These are phyloP conservation scores for Aspergillus texensis DNA, from an alignment of 2,329 filamentous ascomycete genomes.

Conservation along the genomic window DNA sequence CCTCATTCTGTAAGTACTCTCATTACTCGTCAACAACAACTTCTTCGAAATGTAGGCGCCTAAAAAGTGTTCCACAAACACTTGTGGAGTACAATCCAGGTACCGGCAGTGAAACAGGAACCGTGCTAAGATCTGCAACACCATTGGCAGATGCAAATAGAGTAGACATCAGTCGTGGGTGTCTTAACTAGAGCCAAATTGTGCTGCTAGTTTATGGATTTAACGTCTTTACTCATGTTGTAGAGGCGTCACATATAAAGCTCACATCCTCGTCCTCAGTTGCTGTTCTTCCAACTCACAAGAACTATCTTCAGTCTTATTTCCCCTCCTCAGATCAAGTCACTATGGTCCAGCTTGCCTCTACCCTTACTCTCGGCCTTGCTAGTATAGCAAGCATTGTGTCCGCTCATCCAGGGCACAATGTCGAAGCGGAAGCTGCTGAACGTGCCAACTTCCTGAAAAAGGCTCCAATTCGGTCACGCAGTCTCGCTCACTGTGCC, in stretches of 20 bases:
- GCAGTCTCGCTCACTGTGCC: constrained; percentile 54
- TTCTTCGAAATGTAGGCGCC: background rate
- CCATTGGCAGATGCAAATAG: background rate
- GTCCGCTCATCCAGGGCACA: constrained; percentile 56
- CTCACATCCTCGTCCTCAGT: background rate
- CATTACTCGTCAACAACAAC: background rate
- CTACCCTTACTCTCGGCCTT: constrained; percentile 27
- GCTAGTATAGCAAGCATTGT: constrained; percentile 28
- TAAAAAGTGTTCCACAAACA: background rate
- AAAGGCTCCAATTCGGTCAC: constrained; percentile 40
- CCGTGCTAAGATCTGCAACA: no score
- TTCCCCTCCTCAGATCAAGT: background rate
- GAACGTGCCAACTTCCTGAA: constrained; percentile 53
- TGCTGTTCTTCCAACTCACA: background rate
- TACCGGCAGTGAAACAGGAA: background rate
- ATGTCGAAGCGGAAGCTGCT: constrained; percentile 51
- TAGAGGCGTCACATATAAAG: background rate
- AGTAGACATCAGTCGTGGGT: background rate
- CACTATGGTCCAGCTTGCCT: constrained; percentile 19
- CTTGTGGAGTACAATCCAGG: background rate
- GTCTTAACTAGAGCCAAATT: background rate
- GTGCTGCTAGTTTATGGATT: background rate
- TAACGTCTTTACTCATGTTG: background rate
- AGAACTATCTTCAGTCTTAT: background rate
- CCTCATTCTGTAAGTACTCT: background rate